These are phyloP conservation scores for Vigna angularis DNA, from an alignment of 306 rosid genomes.

Conservation along the genomic window DNA sequence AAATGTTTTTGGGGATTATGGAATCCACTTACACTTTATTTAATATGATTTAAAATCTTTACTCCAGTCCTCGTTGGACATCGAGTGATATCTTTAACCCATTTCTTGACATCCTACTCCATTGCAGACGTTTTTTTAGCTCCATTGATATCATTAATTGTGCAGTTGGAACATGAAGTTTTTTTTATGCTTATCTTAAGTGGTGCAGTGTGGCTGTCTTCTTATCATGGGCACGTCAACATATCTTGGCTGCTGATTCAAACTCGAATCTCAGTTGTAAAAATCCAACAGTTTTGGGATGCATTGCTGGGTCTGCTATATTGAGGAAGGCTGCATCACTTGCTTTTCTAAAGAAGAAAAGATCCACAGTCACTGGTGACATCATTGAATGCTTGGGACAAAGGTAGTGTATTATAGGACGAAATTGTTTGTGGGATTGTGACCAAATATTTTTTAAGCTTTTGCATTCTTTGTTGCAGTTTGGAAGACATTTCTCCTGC, in stretches of 20 bases:
- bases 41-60: background rate
- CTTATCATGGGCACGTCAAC: slow-evolving; percentile 26
- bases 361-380: slow-evolving; percentile 89
- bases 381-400: slow-evolving; percentile 86
- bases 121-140: background rate
- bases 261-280: slow-evolving; percentile 45
- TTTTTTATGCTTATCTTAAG: background rate
- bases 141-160: background rate
- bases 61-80: background rate
- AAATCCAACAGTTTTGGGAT: slow-evolving; percentile 81
- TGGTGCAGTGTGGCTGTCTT: slow-evolving; percentile 32
- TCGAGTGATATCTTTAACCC: background rate
- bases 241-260: background rate
- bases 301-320: slow-evolving; percentile 85
- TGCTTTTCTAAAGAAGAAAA: slow-evolving; percentile 78
- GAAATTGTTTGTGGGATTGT: background rate
- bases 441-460: background rate
- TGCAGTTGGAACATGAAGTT: background rate
- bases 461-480: slow-evolving; percentile 17
- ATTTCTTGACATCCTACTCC: background rate
- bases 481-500: slow-evolving; percentile 24
- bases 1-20: background rate
- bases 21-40: background rate
- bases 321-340: slow-evolving; percentile 91
- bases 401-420: slow-evolving; percentile 62